Percentiles rank a stretch among this genome's conserved stretches.
These are phyloP conservation scores for Penicillium malachiteum DNA, from an alignment of 495 filamentous ascomycete genomes.

Conservation along the genomic window DNA sequence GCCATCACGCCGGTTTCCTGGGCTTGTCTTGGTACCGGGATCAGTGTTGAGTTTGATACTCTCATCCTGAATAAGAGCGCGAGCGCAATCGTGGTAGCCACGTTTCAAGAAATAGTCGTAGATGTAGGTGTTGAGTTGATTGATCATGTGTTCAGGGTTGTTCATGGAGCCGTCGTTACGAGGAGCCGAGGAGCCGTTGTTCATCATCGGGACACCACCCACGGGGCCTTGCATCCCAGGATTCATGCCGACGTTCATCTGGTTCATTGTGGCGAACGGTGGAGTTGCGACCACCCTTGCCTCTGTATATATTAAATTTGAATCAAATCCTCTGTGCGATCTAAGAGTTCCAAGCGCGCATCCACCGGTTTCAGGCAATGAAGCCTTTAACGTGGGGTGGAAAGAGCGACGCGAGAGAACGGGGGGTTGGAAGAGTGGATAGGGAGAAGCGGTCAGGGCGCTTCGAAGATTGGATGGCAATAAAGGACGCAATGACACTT, in stretches of 20 bases:
- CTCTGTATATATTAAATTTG: constrained; percentile 26
- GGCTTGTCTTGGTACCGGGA: constrained; percentile 58
- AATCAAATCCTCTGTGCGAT: constrained; percentile 14
- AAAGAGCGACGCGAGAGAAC: constrained; percentile 30
- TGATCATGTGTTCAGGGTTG: constrained; percentile 58
- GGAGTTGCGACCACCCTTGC: constrained; percentile 40
- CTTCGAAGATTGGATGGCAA: background rate
- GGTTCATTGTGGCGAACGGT: constrained; percentile 61
- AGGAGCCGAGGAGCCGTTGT: constrained; percentile 58
- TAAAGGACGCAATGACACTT: too few relatives aligned
- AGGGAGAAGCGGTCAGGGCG: constrained; percentile 21
- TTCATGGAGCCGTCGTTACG: constrained; percentile 46
- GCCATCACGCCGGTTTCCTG: constrained; percentile 54
- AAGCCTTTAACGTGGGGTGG: constrained; percentile 31
- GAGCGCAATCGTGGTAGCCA: constrained; percentile 75
- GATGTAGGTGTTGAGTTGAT: constrained; percentile 94
- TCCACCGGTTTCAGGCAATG: constrained; percentile 37
- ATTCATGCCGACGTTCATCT: constrained; percentile 66
- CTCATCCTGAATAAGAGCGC: constrained; percentile 59
- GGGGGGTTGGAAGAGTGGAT: background rate
- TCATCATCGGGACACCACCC: constrained; percentile 70
- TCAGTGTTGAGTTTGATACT: constrained; percentile 55
- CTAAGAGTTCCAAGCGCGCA: constrained; percentile 30
- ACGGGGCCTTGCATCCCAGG: constrained; percentile 60
- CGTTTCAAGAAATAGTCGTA: constrained; percentile 94